phyloP scores from a whole-genome alignment of 164 flowering plant genomes.

The Macadamia integrifolia region DNA sequence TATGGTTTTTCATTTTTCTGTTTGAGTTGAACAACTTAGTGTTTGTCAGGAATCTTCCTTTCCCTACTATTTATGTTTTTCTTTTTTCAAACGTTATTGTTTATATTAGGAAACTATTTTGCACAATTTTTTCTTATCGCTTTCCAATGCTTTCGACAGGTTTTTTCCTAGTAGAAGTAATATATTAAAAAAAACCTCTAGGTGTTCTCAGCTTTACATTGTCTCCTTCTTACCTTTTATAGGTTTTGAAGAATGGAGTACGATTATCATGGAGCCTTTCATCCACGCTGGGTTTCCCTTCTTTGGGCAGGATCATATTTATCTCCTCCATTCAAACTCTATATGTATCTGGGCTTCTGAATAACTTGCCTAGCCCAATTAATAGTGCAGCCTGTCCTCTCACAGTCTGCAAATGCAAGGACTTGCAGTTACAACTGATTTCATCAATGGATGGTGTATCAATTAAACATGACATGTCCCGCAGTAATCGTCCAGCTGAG shows the following conservation, averaged over 20 bases:
- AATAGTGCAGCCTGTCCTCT: constrained; percentile 18
- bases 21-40: too few relatives aligned
- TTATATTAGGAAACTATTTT: background rate
- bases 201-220: background rate
- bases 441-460: constrained; percentile 17
- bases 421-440: constrained; percentile 48
- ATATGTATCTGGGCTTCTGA: constrained; percentile 10
- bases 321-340: constrained; percentile 41
- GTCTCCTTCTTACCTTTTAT: constrained; percentile 13
- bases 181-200: background rate
- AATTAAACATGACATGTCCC: constrained; percentile 3
- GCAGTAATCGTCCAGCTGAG: constrained; percentile 16
- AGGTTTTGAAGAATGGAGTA: constrained; percentile 67
- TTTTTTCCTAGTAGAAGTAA: background rate
- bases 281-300: constrained; percentile 64
- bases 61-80: too few relatives aligned
- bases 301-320: constrained; percentile 50
- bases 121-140: background rate
- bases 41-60: too few relatives aligned
- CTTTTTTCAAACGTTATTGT: too few relatives aligned
- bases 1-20: too few relatives aligned
- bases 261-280: constrained; percentile 63
- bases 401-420: constrained; percentile 37
- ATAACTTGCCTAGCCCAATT: constrained; percentile 6
- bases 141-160: background rate